Base-by-base conservation (phyloP, 192 early-diverging fungal species). In the Coemansia sp. region DNA sequence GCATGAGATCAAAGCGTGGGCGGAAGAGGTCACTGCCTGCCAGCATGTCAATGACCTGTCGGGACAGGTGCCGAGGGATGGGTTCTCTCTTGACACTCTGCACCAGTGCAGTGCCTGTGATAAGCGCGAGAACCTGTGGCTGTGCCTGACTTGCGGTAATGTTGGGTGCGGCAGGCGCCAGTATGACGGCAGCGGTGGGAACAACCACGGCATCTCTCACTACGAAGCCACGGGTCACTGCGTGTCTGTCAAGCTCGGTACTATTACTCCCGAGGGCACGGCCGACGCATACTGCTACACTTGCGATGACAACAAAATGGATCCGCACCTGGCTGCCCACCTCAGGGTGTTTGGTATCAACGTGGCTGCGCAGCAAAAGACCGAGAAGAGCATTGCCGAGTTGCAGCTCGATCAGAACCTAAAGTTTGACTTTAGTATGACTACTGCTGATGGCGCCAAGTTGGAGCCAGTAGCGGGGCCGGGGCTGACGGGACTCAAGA, bases 401-500 rank as follows among this genome's bases (percentile, higher is more conserved):
- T 78, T 99, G 86, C 91, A 97, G 86, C 74, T 99, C 60, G 97
- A 97, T 58, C 92, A 97, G 71, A 99, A 99, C 71, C 81, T 94
- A 58, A 92, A 91, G 75, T 97, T 97, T 85, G 94, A 97, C 66
- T 98, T 98, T 71, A 93, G 90, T 71, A 99, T 99, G 97, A 92
- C 90, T 4, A 96, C 93, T 3, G 92, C 94, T 33, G 97, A 99
- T 70, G 97, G 97, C 42, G 88, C 91, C 63, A 83, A 88, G 24
- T 83, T 96, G 57, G 82, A 86, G 16, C 90, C 94, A 0, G 74
- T 93, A 20, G 96, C 92, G 60, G 96, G 95, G 6, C 90, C 95
- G 18, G 94, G 95, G 2, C 90, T 89, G 71, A 97, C 95, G 21
- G 97, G 97, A 6, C 84, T 99, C 24, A 89, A 85, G 63, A 99